Base-by-base conservation (phyloP, 495 filamentous ascomycete species). In the Rhypophila decipiens region DNA sequence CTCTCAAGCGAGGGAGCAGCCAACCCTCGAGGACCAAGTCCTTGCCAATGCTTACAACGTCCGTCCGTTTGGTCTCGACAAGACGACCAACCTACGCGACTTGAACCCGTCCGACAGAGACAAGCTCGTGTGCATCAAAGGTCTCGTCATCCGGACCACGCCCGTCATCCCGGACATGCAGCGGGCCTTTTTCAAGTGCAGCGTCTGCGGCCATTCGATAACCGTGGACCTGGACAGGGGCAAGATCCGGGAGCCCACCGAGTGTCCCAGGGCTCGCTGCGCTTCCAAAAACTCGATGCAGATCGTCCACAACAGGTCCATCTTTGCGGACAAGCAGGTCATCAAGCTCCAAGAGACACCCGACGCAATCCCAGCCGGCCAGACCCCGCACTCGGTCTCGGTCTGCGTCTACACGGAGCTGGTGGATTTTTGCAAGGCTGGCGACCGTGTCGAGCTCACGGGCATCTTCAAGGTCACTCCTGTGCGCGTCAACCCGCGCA, bases 81-180 rank as follows among this genome's bases (percentile, higher is more conserved):
- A 82, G 39, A 83, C 82, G 1, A 83, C 90, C 54, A 99, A 99
- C 56, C 83, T 99, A 75, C 80, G 93, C 66, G 91, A 97, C 50
- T 77, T 99, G 38, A 95, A 97, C 62, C 93, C 93, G 17, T 83
- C 85, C 46, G 82, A 96, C 59, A 94, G 95, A 79, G 94, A 97
- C 73, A 95, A 95, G 67, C 77, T 99, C 49, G 79, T 99, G 51
- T 88, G 84, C 59, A 85, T 99, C 67, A 99, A 97, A 68, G 93
- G 93, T 42, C 75, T 99, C 34, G 93, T 97, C 37, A 99, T 99
- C 58, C 85, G 93, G 18, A 85, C 95, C 13, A 96, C 94, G 2
- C 88, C 93, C 4, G 83, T 97, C 47, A 97, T 99, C 51, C 93
- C 93, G 2, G 93, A 99, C 58, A 97, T 97, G 94, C 96, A 94